Evolutionary conservation across 768 basidiomycete genomes (phyloP).

Genomic region (Mycena alexandri): DNA sequence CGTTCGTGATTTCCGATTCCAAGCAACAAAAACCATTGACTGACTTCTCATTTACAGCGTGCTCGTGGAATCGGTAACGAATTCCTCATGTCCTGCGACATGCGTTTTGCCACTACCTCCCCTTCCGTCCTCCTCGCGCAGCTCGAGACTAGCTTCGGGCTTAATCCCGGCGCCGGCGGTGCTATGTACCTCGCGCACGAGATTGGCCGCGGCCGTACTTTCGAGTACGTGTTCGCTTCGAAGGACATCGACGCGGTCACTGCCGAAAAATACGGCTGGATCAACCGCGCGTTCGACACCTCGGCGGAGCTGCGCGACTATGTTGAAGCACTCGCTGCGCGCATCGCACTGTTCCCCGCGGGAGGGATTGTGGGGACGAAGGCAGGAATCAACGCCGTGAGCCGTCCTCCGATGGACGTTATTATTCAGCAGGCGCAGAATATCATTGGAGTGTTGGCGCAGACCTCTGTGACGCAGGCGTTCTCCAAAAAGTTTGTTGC

Average conservation of each 20-base stretch:
- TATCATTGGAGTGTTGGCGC: slow-evolving; percentile 3
- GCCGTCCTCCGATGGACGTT: slow-evolving; percentile 13
- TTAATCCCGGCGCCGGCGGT: slow-evolving; percentile 17
- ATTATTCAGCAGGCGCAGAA: slow-evolving; percentile 17
- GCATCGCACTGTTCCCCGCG: slow-evolving; percentile 22
- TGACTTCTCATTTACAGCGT: too few species aligned
- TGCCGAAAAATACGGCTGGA: slow-evolving; percentile 10
- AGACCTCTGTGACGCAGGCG: not conserved
- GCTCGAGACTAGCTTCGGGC: slow-evolving; percentile 16
- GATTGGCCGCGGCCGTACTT: slow-evolving; percentile 19
- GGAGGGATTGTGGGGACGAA: slow-evolving; percentile 11
- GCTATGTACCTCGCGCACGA: slow-evolving; percentile 10
- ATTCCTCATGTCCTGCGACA: slow-evolving; percentile 21
- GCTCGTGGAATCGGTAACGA: slow-evolving; percentile 6
- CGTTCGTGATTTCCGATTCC: not conserved
- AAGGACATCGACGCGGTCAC: slow-evolving; percentile 15
- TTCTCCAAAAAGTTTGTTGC: not conserved
- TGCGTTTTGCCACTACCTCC: slow-evolving; percentile 19
- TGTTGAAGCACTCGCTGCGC: slow-evolving; percentile 9
- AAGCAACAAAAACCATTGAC: too few species aligned
- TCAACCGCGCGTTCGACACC: slow-evolving; percentile 18
- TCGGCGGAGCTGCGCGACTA: not conserved
- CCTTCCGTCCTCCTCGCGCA: slow-evolving; percentile 18
- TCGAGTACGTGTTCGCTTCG: slow-evolving; percentile 16
- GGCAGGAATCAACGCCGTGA: slow-evolving; percentile 19